Evolutionary conservation across 371 early-diverging fungal species (phyloP), one percentile per base, ranked within the genome.

Genomic region (Cokeromyces recurvatus): DNA sequence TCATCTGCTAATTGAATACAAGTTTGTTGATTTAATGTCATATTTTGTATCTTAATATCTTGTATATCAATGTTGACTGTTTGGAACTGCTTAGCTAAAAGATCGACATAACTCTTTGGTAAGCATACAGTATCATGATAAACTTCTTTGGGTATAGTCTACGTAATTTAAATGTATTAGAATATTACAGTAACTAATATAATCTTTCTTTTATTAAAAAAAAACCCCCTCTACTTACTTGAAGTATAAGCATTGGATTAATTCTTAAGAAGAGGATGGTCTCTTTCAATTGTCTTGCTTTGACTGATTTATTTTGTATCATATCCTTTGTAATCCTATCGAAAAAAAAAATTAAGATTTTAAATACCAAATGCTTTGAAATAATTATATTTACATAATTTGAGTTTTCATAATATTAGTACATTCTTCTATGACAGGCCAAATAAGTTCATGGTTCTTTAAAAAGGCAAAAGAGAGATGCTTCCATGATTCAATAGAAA

Each of bases 91-190:
- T 41, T 14, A 1, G 34, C 19, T 11, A 43, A 9, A 4, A 51
- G 7, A 4, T 44, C 16, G 3, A 52, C 22, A 35, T 45, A 52
- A 20, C 46, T 44, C 19, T 39, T 34, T 11, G 53, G 53, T n/a
- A 52, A n/a, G 11, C 10, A 9, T 10, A 52, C 35, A 7, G 25
- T 17, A 9, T 45, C 35, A 40, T n/a, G n/a, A n/a, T 32, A 52
- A 8, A 39, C 32, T 40, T 52, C 27, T 40, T 52, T 32, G 24
- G 53, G 53, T 32, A 52, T 46, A 5, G 46, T 52, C 53, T 52
- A 44, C n/a, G n/a, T n/a, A n/a, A n/a, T n/a, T n/a, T n/a, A n/a
- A n/a, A n/a, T n/a, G n/a, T n/a, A n/a, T n/a, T n/a, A n/a, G n/a
- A n/a, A n/a, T n/a, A n/a, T n/a, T n/a, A n/a, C n/a, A n/a, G n/a